Conservation (phyloP, 306 rosid genomes). For the Prunus persica region Prunus_persica_NCBIv2 NC_034012.1:1756001-1756500, state of each 20-base stretch:
- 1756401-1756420: slow-evolving; percentile 6
- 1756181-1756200: slow-evolving; percentile 67
- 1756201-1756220: slow-evolving; percentile 93
- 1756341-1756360: neutral
- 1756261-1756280: slow-evolving; percentile 20
- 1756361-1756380: neutral
- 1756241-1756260: slow-evolving; percentile 96
- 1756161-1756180: slow-evolving; percentile 82
- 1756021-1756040: slow-evolving; percentile 15
- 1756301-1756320: neutral
- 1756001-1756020: neutral
- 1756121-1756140: slow-evolving; percentile 57
- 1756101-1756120: slow-evolving; percentile 76
- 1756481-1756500: slow-evolving; percentile 92
- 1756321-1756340: neutral
- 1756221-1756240: slow-evolving; percentile 95
- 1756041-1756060: slow-evolving; percentile 56
- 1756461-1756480: slow-evolving; percentile 95
- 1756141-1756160: slow-evolving; percentile 53
- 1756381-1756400: neutral
- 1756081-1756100: slow-evolving; percentile 86
- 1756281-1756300: neutral
- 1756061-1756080: slow-evolving; percentile 62
- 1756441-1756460: slow-evolving; percentile 69
- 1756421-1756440: slow-evolving; percentile 13